phyloP scores from a whole-genome alignment of 2,329 filamentous ascomycete genomes.

The Gliomastix tumulicola region DNA sequence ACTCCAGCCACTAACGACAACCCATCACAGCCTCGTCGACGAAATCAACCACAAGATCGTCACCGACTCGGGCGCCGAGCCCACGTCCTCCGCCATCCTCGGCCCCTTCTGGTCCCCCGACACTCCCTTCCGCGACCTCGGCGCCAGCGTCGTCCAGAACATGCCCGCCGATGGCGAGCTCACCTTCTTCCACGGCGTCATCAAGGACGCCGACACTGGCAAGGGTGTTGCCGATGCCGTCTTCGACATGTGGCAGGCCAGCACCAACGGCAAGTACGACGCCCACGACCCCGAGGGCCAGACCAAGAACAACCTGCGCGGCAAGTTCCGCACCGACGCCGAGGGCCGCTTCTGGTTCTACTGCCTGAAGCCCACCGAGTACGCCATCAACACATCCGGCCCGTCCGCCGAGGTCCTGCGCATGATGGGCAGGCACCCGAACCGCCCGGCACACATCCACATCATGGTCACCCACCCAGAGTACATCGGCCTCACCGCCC shows the following conservation, averaged over 20 bases:
- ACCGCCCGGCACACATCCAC: conserved; percentile 43
- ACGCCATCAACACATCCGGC: conserved; percentile 61
- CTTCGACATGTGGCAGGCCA: conserved; percentile 75
- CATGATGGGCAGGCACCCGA: conserved; percentile 40
- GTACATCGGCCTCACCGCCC: conserved; percentile 66
- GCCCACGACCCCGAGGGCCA: conserved; percentile 69
- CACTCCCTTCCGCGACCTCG: conserved; percentile 63
- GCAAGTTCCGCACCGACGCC: conserved; percentile 66
- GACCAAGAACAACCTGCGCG: conserved; percentile 65
- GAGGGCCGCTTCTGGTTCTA: conserved; percentile 68
- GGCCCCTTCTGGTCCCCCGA: conserved; percentile 74
- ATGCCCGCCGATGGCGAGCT: conserved; percentile 49
- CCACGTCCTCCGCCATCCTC: conserved; percentile 70
- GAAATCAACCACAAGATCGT: conserved; percentile 16
- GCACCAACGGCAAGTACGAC: conserved; percentile 69
- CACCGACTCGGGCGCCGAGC: conserved; percentile 52
- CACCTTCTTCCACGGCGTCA: conserved; percentile 62
- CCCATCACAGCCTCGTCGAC: conserved; percentile 45
- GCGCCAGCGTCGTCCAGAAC: conserved; percentile 60
- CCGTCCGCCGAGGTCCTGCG: conserved; percentile 31
- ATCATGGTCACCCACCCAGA: conserved; percentile 53
- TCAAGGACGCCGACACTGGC: conserved; percentile 58
- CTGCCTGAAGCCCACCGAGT: conserved; percentile 68
- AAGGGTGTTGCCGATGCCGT: conserved; percentile 61
- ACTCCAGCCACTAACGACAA: no score